Base-by-base conservation (phyloP, 805 yeast genomes). In the Metschnikowia hibisci region DNA sequence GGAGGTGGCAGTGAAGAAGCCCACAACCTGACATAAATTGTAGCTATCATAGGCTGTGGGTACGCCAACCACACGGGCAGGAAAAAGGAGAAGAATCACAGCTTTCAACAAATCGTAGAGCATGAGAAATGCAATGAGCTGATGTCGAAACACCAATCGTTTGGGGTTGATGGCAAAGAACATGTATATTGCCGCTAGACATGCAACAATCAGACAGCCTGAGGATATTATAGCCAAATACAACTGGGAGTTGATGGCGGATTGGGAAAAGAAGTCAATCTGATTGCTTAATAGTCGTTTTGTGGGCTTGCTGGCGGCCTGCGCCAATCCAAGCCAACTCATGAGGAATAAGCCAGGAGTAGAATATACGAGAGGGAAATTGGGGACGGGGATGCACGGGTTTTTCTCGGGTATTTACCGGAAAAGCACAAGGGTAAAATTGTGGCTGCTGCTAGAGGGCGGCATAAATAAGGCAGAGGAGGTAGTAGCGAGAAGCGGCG, bases 1-100 rank as follows among this genome's bases (percentile, higher is more conserved):
- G 16, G 87, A 74, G 31, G 81, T 72, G 3, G 90, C 86, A 1
- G 95, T 84, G 62, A 87, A 81, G 70, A 85, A 88, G 2, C 96
- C 96, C 28, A 84, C 74, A 4, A 80, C 77, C 55, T 81, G 78
- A 53, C 82, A 78, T 56, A 84, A 78, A 25, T 60, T 61, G 31
- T 68, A 63, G 51, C 69, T 70, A 42, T 70, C 73, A 57, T 78
- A 80, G 6, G 79, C 64, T 8, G 63, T 48, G 18, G 60, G 54
- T 31, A 66, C 67, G 6, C 72, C 57, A 18, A 78, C 56, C 3
- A 80, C 77, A 32, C 84, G 63, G 0, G 81, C 60, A 0, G 95
- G 95, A 57, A 81, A 88, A 31, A 87, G 67, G 45, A 87, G 58
- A 33, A 87, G 71, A 27, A 83, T 69, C 10, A 81, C 52, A 0